Base-by-base conservation (phyloP, 2,329 filamentous ascomycete genomes). In the Blumeria graminis region DNA sequence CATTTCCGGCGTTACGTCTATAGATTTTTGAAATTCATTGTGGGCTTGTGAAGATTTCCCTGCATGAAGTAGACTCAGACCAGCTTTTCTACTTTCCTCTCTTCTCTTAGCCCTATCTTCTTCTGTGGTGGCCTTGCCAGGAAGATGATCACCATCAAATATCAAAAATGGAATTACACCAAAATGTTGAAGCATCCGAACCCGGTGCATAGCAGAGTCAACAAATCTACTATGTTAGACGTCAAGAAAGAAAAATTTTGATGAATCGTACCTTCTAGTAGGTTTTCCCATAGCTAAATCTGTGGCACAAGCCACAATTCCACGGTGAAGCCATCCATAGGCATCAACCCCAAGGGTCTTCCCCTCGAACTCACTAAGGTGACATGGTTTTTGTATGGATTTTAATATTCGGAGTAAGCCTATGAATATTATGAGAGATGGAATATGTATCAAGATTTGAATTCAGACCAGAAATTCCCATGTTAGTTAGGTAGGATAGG, bases 301-400 rank as follows among this genome's bases (percentile, higher is more conserved):
- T 64, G 92, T 80, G 60, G 90, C 87, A 71, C 90, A 96, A 54
- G 86, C 78, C 61, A 93, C 82, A 51, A 88, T 88, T 56, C 89
- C 93, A 62, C 92, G 83, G 69, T 98, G 92, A 56, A 98, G 80
- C 92, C 93, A 98, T 67, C 90, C 92, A 74, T 98, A 98, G 57
- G 85, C 90, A 69, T 98, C 92, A 38, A 98, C 82, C n/a, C 85
- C 93, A 51, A 98, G 76, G 1, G 84, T 94, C 69, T 94, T 82
- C 55, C 90, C 92, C 11, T 77, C 72, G 68, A 85, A 95, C 65
- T 88, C 88, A 67, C 88, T 93, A 58, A 98, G 74, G 63, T 86
- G 84, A 55, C 80, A 84, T 65, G 85, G 84, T 65, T 85, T 88
- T 58, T 98, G 92, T 56, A 98, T 96, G 50, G 92, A 96, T 70